Evolutionary conservation across 2,329 filamentous ascomycete genomes (phyloP).

Genomic region (Cadophora sp.): DNA sequence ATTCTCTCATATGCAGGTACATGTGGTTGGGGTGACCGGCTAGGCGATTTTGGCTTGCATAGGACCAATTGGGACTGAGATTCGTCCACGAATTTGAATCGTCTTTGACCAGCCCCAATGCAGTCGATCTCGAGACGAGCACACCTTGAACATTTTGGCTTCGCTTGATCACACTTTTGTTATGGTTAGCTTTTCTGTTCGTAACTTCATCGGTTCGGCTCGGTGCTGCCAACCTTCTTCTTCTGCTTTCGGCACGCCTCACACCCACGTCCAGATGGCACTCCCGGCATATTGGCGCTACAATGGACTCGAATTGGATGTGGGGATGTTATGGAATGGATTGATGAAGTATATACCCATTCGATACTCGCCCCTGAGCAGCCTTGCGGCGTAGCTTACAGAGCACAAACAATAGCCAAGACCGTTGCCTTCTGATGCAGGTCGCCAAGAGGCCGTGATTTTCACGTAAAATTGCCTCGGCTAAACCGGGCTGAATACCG

Average conservation of each 20-base stretch:
- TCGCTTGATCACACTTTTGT: slow-evolving; percentile 14
- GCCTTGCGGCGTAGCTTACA: slow-evolving; percentile 1
- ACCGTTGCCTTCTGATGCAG: slow-evolving; percentile 1
- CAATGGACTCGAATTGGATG: slow-evolving; percentile 14
- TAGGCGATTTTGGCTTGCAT: slow-evolving; percentile 2
- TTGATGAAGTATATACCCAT: slow-evolving; percentile 5
- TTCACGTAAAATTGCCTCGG: background rate
- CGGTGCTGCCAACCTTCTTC: slow-evolving; percentile 19
- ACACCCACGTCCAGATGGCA: slow-evolving; percentile 16
- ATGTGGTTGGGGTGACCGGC: background rate
- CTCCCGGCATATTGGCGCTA: slow-evolving; percentile 18
- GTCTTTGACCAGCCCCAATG: slow-evolving; percentile 1
- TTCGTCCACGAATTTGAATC: slow-evolving; percentile 19
- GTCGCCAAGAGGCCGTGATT: background rate
- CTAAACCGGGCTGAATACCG: background rate
- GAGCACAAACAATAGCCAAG: background rate
- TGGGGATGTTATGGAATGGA: background rate
- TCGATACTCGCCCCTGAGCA: background rate
- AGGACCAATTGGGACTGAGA: slow-evolving; percentile 6
- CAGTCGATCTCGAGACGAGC: slow-evolving; percentile 12
- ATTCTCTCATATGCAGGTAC: background rate
- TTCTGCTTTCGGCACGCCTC: slow-evolving; percentile 19
- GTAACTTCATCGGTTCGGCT: background rate
- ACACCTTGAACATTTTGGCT: slow-evolving; percentile 9
- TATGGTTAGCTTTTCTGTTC: background rate